Base-by-base conservation (phyloP, 2,329 filamentous ascomycete species). In the Dactylellina sp. region DNA sequence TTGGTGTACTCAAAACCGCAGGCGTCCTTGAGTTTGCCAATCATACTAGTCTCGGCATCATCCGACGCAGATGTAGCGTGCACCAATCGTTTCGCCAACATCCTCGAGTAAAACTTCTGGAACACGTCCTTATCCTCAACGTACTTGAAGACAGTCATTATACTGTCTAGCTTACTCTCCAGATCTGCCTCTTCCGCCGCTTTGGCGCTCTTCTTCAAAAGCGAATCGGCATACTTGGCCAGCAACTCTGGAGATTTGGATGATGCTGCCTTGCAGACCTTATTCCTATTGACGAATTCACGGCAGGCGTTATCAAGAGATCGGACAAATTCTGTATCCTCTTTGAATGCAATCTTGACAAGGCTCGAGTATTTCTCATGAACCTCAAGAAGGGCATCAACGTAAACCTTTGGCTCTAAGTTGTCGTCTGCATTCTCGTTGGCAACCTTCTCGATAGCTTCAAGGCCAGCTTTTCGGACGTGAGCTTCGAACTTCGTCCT, bases 81-180 rank as follows among this genome's bases (percentile, higher is more conserved):
- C 16, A 99, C 95, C 63, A 99, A 84, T 79, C 95, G 92, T 81
- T 96, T 92, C 55, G 95, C 95, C 78, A 99, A 84, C 89, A 97
- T 97, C 76, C 93, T 91, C 1, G 94, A 96, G 83, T 99, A 99
- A 83, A 97, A 99, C 82, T 98, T 99, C 82, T 98, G 95, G 86
- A 99, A 99, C 3, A 99, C 96, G 80, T 99, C 95, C 85, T 99
- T 99, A 83, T 99, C 96, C 81, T 99, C 95, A 76, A 99, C 98
- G 82, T 99, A 99, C 84, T 98, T 98, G 87, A 99, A 99, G 63
- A 99, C 92, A 0, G 94, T 97, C 95, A 99, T 99, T 79, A 99
- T 95, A 81, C 97, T 92, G 18, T 88, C 89, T 28, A 98, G 84
- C 32, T 92, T 90, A 77, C 90, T 89, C 83, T 99, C 95, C 78